phyloP scores from a whole-genome alignment of 1,284 basidiomycete species.

The Boletellus deceptivus region DNA sequence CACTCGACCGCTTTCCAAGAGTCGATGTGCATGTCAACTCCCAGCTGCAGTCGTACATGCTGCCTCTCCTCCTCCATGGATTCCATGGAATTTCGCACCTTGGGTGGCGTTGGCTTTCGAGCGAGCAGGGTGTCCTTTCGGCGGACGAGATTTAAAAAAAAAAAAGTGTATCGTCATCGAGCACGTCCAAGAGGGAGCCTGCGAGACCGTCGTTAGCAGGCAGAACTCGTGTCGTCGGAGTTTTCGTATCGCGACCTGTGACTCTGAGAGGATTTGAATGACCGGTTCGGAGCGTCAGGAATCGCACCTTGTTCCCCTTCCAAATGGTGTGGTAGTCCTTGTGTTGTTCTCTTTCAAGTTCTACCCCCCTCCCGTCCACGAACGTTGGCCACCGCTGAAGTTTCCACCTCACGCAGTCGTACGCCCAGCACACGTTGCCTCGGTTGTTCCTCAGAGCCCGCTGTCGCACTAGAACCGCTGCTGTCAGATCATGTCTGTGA shows the following conservation, averaged over 20 bases:
- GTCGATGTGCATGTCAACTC: not conserved
- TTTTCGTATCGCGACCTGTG: not conserved
- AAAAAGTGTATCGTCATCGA: not conserved
- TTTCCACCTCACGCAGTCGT: no score
- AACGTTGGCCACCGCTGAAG: no score
- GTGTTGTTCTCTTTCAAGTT: no score
- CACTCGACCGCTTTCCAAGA: not conserved
- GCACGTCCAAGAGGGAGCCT: no score
- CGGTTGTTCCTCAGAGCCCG: no score
- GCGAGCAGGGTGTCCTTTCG: not conserved
- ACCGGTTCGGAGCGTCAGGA: not conserved
- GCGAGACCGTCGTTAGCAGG: no score
- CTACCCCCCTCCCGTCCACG: no score
- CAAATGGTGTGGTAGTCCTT: no score
- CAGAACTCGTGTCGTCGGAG: no score
- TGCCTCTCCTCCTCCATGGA: not conserved
- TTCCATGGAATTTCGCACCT: not conserved
- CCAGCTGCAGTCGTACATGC: not conserved
- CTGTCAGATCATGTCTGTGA: no score
- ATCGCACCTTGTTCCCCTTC: not conserved
- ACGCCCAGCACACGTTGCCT: no score
- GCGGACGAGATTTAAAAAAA: not conserved
- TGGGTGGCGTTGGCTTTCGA: not conserved
- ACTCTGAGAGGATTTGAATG: not conserved
- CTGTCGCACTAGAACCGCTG: no score